Conservation (phyloP, 2,329 filamentous ascomycete species). For the Clarireedia paspali region DNA sequence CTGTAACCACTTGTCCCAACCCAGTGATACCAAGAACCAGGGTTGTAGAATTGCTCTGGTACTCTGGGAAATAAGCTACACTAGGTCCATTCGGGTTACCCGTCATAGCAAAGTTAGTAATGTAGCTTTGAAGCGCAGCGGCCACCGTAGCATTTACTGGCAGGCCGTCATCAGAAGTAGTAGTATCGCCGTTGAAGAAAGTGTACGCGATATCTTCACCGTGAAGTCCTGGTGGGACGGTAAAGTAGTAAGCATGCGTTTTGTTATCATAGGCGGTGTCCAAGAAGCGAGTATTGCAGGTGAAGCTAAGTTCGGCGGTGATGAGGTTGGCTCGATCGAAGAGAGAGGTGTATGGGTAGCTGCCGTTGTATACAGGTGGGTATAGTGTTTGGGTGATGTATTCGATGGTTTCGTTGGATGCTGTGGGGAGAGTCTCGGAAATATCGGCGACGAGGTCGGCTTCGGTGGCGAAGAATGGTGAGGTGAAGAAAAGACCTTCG, state of each 20-base stretch:
- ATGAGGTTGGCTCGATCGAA: conserved; percentile 36
- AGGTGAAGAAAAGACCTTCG: conserved; percentile 29
- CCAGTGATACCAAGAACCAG: conserved; percentile 12
- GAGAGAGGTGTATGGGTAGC: conserved; percentile 36
- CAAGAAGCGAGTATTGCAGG: conserved; percentile 46
- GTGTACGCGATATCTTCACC: conserved; percentile 44
- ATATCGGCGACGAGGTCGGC: conserved; percentile 9
- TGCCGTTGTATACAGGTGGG: conserved; percentile 39
- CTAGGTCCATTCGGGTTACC: conserved; percentile 28
- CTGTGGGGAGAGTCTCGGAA: conserved; percentile 14
- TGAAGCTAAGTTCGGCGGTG: conserved; percentile 37
- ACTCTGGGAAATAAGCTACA: conserved; percentile 19
- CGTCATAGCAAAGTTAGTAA: conserved; percentile 29
- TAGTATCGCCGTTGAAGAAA: conserved; percentile 38
- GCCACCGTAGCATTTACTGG: conserved; percentile 29
- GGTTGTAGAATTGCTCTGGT: conserved; percentile 14
- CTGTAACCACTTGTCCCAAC: conserved; percentile 13
- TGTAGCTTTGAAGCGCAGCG: conserved; percentile 30
- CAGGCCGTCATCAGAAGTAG: conserved; percentile 16
- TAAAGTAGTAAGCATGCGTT: conserved; percentile 45
- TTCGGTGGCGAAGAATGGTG: conserved; percentile 25
- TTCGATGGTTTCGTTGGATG: conserved; percentile 11
- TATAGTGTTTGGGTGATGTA: conserved; percentile 40
- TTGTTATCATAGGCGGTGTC: conserved; percentile 37
- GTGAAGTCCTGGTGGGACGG: conserved; percentile 44